Conservation (phyloP, 805 yeast genomes). For the Candida ovalis region DNA sequence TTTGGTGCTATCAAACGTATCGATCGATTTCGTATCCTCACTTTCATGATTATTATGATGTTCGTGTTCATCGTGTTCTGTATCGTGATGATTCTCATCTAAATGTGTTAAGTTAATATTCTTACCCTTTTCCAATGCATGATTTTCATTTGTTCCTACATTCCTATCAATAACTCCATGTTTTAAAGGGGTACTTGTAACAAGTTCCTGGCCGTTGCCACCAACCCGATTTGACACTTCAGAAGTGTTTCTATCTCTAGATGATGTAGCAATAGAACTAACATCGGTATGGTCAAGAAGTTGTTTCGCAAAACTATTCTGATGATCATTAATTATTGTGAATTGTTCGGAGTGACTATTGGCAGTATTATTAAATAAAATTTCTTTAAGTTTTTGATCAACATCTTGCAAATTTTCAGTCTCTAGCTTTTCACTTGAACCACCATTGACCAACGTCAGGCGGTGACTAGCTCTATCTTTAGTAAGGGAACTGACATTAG, state of each 20-base stretch:
- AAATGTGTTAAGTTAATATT: background rate
- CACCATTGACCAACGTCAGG: background rate
- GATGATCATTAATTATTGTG: too few relatives aligned
- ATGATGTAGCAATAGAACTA: background rate
- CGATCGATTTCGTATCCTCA: constrained; percentile 1
- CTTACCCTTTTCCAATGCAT: background rate
- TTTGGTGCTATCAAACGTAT: constrained; percentile 7
- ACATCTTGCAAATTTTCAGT: background rate
- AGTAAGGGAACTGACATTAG: background rate
- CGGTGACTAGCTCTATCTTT: too few relatives aligned
- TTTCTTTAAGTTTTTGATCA: background rate
- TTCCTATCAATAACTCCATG: background rate
- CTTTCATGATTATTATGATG: background rate
- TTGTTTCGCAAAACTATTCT: too few relatives aligned
- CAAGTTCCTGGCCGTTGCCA: background rate
- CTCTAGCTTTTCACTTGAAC: background rate
- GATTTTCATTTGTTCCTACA: background rate
- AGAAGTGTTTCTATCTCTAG: background rate
- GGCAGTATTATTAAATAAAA: background rate
- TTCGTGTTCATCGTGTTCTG: background rate
- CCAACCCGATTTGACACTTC: background rate
- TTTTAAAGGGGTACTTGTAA: background rate
- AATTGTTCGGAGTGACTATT: background rate
- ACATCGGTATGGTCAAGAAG: too few relatives aligned
- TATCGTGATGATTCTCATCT: background rate